Evolutionary conservation across 768 basidiomycete species (phyloP).

Genomic region (Dioszegia crocea): DNA sequence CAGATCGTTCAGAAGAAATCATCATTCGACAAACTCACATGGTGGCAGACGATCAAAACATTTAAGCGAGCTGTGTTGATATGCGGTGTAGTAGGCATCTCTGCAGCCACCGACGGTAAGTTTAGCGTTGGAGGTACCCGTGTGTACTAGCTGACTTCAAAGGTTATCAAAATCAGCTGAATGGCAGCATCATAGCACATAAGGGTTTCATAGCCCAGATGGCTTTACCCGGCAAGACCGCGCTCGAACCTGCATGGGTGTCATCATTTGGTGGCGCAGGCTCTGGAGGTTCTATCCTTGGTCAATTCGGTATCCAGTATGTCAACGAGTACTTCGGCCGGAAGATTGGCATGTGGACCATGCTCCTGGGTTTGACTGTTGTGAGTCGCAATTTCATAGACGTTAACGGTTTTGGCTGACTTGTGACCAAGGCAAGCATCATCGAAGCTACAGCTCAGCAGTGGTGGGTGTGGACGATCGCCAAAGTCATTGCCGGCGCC

Average conservation of each 20-base stretch:
- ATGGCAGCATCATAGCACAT: neutral
- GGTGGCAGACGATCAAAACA: too few species aligned
- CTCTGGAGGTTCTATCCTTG: slow-evolving; percentile 29
- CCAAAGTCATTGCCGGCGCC: slow-evolving; percentile 26
- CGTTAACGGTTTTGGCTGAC: neutral
- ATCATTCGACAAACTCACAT: too few species aligned
- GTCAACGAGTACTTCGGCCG: slow-evolving; percentile 23
- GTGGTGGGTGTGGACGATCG: slow-evolving; percentile 31
- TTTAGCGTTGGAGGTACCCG: neutral
- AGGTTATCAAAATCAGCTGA: slow-evolving; percentile 1
- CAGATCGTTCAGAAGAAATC: too few species aligned
- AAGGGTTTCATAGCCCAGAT: neutral
- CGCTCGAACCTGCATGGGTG: neutral
- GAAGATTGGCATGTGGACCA: slow-evolving; percentile 18
- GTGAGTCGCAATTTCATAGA: neutral
- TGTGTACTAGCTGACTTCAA: neutral
- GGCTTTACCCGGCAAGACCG: neutral
- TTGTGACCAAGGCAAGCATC: slow-evolving; percentile 18
- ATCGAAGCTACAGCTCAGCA: slow-evolving; percentile 18
- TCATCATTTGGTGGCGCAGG: neutral
- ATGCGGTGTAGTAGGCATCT: slow-evolving; percentile 24
- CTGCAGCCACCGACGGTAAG: slow-evolving; percentile 24
- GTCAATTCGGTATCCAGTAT: slow-evolving; percentile 24
- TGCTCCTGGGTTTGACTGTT: slow-evolving; percentile 8
- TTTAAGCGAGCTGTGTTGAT: slow-evolving; percentile 17